These are phyloP conservation scores for Solanum chiquidenum DNA, from an alignment of 257 asterid genomes.

Conservation along the genomic window DNA sequence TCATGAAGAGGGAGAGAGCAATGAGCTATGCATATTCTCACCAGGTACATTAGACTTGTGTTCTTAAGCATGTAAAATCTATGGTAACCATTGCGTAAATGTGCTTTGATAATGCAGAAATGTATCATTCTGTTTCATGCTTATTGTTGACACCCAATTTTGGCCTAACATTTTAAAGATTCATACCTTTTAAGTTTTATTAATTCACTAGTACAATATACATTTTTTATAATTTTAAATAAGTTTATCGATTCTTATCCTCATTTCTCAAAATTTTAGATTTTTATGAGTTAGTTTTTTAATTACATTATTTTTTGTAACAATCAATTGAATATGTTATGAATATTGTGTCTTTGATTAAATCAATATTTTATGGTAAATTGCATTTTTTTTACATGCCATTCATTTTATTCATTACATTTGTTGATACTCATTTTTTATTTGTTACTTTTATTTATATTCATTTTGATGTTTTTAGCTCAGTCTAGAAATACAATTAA, in stretches of 20 bases:
- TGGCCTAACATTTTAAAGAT: background rate
- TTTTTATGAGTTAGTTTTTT: too few species aligned
- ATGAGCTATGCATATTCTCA: constrained; percentile 86
- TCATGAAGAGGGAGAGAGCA: constrained; percentile 78
- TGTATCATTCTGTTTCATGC: background rate
- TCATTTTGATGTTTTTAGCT: background rate
- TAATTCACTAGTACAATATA: background rate
- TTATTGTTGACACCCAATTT: background rate
- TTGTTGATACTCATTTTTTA: too few species aligned
- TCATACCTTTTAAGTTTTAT: background rate
- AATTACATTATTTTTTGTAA: too few species aligned
- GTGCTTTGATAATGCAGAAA: background rate
- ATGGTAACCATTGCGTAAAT: background rate
- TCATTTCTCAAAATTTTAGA: background rate
- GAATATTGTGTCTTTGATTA: too few species aligned
- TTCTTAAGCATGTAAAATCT: background rate
- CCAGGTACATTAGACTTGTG: constrained; percentile 33
- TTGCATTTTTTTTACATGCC: too few species aligned
- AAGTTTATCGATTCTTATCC: background rate
- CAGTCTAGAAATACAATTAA: background rate
- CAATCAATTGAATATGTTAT: too few species aligned
- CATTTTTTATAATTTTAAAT: background rate
- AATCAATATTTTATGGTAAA: too few species aligned
- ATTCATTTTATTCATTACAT: too few species aligned
- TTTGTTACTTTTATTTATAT: too few species aligned